Evolutionary conservation across 192 early-diverging fungal species (phyloP), one percentile per base, ranked within the genome.

Genomic region (Entophlyctis helioformis): DNA sequence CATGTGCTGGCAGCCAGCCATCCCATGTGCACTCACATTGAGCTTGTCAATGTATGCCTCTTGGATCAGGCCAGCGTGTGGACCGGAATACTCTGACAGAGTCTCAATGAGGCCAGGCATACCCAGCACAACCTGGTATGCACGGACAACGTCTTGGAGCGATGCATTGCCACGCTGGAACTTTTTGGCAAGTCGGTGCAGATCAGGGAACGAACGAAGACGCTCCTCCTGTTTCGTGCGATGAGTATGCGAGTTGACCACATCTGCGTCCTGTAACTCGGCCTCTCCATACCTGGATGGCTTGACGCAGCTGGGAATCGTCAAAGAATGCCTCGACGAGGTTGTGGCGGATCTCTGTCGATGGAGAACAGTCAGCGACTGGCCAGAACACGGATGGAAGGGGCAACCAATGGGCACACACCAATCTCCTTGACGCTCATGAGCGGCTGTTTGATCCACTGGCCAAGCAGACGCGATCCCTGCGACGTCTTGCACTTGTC

Each of bases 371-470:
- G n/a, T n/a, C n/a, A n/a, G n/a, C n/a, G n/a, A n/a, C n/a, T n/a
- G n/a, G n/a, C n/a, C n/a, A n/a, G n/a, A n/a, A n/a, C n/a, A n/a
- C n/a, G n/a, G n/a, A n/a, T n/a, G 8, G 36, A 4, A 38, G 15
- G 11, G 41, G 22, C 16, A 20, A 55, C 34, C 6, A 12, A 3
- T 28, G 20, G 22, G 4, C 20, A 21, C 2, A 10, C 11, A 81
- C 82, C 59, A 43, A 96, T 93, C n/a, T 74, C 72, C 2, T 39
- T 44, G 15, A 85, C 31, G 20, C 78, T 67, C 49, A 91, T 58
- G 4, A 93, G 68, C 11, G 92, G 92, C 58, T 93, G 90, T 50
- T 87, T 89, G 20, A 96, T 66, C 88, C 89, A 96, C 49, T 89
- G 85, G n/a, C 68, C 78, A 32, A 96, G 60, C 48, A 93, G 58